Evolutionary conservation across 192 early-diverging fungal species (phyloP).

Genomic region (Gamsiella multidivaricata): DNA sequence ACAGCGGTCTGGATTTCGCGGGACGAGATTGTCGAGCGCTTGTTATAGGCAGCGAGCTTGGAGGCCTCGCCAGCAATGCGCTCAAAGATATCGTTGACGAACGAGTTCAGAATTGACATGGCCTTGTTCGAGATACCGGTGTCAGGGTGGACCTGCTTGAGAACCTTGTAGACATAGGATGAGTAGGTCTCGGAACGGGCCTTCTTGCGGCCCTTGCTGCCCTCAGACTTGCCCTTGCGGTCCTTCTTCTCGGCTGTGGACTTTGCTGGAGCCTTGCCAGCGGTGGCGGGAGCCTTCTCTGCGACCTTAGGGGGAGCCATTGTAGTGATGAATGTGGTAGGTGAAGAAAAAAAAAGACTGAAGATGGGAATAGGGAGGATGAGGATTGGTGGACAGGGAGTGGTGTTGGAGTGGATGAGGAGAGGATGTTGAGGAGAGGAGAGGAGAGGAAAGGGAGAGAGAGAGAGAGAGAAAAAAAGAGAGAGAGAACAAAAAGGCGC

Average conservation of each 20-base stretch:
- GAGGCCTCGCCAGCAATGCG: conserved; percentile 88
- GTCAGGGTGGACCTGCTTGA: conserved; percentile 98
- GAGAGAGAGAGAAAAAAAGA: too few species aligned
- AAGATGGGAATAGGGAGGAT: conserved; percentile 1
- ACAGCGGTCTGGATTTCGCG: conserved; percentile 93
- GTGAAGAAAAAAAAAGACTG: not conserved
- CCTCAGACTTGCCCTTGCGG: conserved; percentile 60
- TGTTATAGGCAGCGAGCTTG: conserved; percentile 93
- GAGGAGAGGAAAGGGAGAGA: not conserved
- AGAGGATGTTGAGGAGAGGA: not conserved
- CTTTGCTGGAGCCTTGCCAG: conserved; percentile 74
- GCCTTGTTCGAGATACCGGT: conserved; percentile 98
- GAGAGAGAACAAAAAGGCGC: too few species aligned
- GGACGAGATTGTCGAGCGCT: conserved; percentile 94
- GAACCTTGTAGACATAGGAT: conserved; percentile 97
- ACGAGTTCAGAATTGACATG: conserved; percentile 97
- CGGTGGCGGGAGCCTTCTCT: conserved; percentile 47
- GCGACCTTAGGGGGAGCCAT: conserved; percentile 40
- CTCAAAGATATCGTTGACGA: conserved; percentile 98
- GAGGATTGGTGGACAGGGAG: not conserved
- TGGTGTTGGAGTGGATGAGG: not conserved
- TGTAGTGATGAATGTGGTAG: conserved; percentile 6
- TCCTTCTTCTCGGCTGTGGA: conserved; percentile 70
- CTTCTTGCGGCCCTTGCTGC: conserved; percentile 73
- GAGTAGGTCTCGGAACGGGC: conserved; percentile 90